phyloP scores from a whole-genome alignment of 306 rosid species.

The Begonia peltatifolia region DNA sequence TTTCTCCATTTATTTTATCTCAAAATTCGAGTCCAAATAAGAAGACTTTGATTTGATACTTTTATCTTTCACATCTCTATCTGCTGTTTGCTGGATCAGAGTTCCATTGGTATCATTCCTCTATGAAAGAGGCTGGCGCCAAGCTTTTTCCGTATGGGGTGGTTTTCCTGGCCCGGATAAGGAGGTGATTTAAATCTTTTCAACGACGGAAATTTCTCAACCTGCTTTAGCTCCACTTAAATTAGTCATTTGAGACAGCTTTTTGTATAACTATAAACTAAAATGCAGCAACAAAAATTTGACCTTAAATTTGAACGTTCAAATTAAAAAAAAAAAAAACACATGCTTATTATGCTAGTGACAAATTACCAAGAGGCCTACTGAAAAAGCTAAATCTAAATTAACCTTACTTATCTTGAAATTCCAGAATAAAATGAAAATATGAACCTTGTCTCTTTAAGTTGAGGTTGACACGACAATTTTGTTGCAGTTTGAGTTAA shows the following conservation, averaged over 20 bases:
- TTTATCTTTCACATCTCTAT: conserved; percentile 9
- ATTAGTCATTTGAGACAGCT: too few relatives aligned
- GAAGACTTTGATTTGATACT: conserved; percentile 2
- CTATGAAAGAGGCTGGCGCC: conserved; percentile 99
- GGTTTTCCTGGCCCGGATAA: conserved; percentile 92
- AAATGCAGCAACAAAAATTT: too few relatives aligned
- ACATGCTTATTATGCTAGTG: too few relatives aligned
- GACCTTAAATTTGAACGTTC: too few relatives aligned
- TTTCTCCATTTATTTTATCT: neutral
- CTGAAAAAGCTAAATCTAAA: too few relatives aligned
- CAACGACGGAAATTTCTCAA: neutral
- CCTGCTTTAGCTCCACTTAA: too few relatives aligned
- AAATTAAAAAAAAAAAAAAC: too few relatives aligned
- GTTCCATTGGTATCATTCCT: conserved; percentile 58
- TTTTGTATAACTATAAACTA: too few relatives aligned
- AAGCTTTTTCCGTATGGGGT: conserved; percentile 45
- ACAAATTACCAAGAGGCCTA: too few relatives aligned
- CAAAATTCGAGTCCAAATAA: neutral
- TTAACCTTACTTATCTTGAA: too few relatives aligned
- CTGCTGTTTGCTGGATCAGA: conserved; percentile 39
- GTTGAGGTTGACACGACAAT: conserved; percentile 3
- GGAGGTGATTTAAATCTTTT: conserved; percentile 46
- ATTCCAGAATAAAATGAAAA: too few relatives aligned
- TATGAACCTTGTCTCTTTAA: too few relatives aligned
- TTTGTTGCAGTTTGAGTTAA: conserved; percentile 71